phyloP scores from a whole-genome alignment of 352 stramenopile species.

The Peronospora tabacina region DNA sequence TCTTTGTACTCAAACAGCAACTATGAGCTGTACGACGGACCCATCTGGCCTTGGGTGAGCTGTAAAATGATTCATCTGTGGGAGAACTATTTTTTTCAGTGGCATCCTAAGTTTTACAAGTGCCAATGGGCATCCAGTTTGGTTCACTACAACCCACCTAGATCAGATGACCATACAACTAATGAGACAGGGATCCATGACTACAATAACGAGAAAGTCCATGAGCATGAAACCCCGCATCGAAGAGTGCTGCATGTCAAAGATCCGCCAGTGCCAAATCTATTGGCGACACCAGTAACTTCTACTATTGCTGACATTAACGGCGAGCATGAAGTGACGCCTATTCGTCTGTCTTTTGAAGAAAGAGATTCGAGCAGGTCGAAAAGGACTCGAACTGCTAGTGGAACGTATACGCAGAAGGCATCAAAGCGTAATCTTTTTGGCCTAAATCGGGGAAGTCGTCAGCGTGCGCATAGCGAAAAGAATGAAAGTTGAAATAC shows the following conservation, averaged over 20 bases:
- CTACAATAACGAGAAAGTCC: slow-evolving; percentile 5
- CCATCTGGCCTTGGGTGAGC: slow-evolving; percentile 77
- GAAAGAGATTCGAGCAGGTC: slow-evolving; percentile 9
- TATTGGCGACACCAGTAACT: slow-evolving; percentile 24
- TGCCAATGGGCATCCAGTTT: slow-evolving; percentile 65
- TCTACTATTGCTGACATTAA: slow-evolving; percentile 21
- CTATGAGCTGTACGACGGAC: slow-evolving; percentile 40
- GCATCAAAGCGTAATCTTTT: slow-evolving; percentile 25
- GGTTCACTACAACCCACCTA: slow-evolving; percentile 26
- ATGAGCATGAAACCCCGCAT: slow-evolving; percentile 15
- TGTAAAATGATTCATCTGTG: slow-evolving; percentile 74
- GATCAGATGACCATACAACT: slow-evolving; percentile 8
- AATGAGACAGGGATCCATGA: not conserved
- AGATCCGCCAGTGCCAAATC: slow-evolving; percentile 21
- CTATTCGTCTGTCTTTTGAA: slow-evolving; percentile 24
- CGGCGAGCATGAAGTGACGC: slow-evolving; percentile 11
- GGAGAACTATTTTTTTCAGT: slow-evolving; percentile 83
- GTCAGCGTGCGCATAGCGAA: slow-evolving; percentile 25
- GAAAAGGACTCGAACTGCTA: slow-evolving; percentile 19
- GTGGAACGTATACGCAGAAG: slow-evolving; percentile 24
- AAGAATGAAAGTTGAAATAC: slow-evolving; percentile 19
- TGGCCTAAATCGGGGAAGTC: slow-evolving; percentile 14
- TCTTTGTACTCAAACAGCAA: slow-evolving; percentile 41
- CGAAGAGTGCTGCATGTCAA: slow-evolving; percentile 7
- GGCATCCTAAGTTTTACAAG: slow-evolving; percentile 77